A percentile compares a stretch with the other conserved stretches of the same genome.
phyloP scores from a whole-genome alignment of 495 filamentous ascomycete species.

The Xylaria nigripes region DNA sequence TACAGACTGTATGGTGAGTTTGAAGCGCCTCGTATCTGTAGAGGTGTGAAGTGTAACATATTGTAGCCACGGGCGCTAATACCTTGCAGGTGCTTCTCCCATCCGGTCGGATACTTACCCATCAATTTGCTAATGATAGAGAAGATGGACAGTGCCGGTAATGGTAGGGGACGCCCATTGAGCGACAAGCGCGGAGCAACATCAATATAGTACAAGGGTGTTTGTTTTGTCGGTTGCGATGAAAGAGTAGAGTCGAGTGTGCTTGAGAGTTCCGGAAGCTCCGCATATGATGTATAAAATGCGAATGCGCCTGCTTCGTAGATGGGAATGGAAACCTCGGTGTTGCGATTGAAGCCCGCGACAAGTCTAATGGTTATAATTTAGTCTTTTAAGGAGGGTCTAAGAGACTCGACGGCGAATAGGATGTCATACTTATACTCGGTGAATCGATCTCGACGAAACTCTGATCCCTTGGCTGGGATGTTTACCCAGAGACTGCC shows the following conservation, averaged over 20 bases:
- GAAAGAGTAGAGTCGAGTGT: conserved; percentile 29
- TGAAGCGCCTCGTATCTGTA: conserved; percentile 79
- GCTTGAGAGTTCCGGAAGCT: conserved; percentile 68
- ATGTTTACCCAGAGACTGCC: conserved; percentile 96
- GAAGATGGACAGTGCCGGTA: conserved; percentile 82
- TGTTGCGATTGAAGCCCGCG: conserved; percentile 85
- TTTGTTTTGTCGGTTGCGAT: conserved; percentile 52
- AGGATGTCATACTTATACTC: conserved; percentile 63
- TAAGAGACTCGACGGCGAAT: conserved; percentile 18
- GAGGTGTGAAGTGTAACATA: conserved; percentile 96
- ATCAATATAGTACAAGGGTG: conserved; percentile 80
- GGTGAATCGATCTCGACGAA: conserved; percentile 67
- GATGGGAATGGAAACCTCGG: conserved; percentile 83
- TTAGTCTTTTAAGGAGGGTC: background rate
- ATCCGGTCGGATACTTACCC: conserved; percentile 80
- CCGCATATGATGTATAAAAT: conserved; percentile 89
- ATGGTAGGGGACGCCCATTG: conserved; percentile 58
- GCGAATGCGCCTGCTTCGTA: conserved; percentile 80
- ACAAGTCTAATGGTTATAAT: conserved; percentile 51
- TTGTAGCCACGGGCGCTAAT: conserved; percentile 90
- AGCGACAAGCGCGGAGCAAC: conserved; percentile 77
- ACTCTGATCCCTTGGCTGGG: conserved; percentile 63
- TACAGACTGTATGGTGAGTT: conserved; percentile 97
- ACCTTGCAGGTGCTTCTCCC: conserved; percentile 80
- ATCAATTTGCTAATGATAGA: conserved; percentile 98